Evolutionary conservation across 257 asterid genomes (phyloP).

Genomic region (Forsythia viridissima): DNA sequence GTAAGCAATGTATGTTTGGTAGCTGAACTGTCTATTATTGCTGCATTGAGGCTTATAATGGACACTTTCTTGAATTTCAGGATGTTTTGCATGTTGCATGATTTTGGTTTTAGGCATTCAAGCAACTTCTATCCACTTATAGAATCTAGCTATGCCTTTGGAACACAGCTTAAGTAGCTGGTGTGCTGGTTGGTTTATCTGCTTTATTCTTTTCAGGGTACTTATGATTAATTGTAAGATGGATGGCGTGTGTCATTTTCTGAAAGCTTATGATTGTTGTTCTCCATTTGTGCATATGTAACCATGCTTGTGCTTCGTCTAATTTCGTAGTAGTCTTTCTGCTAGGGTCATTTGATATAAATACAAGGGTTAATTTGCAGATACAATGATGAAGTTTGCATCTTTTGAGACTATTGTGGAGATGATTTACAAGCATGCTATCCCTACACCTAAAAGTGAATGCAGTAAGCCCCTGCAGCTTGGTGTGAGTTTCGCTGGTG

Average conservation of each 20-base stretch:
- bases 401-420: slow-evolving; percentile 85
- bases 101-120: neutral
- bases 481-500: slow-evolving; percentile 92
- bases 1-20: neutral
- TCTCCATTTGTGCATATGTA: neutral
- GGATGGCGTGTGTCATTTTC: neutral
- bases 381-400: slow-evolving; percentile 94
- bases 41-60: neutral
- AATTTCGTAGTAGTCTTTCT: neutral
- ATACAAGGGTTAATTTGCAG: slow-evolving; percentile 37
- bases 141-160: neutral
- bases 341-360: neutral
- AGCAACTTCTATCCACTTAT: neutral
- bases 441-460: slow-evolving; percentile 72
- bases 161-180: neutral
- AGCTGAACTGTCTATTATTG: neutral
- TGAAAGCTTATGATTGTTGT: neutral
- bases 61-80: neutral
- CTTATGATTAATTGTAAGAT: neutral
- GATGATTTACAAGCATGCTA: slow-evolving; percentile 65
- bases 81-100: neutral
- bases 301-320: neutral
- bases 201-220: neutral
- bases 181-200: neutral
- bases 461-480: slow-evolving; percentile 78